These are phyloP conservation scores for Metschnikowia santaceciliae DNA, from an alignment of 805 yeast genomes.

Conservation along the genomic window DNA sequence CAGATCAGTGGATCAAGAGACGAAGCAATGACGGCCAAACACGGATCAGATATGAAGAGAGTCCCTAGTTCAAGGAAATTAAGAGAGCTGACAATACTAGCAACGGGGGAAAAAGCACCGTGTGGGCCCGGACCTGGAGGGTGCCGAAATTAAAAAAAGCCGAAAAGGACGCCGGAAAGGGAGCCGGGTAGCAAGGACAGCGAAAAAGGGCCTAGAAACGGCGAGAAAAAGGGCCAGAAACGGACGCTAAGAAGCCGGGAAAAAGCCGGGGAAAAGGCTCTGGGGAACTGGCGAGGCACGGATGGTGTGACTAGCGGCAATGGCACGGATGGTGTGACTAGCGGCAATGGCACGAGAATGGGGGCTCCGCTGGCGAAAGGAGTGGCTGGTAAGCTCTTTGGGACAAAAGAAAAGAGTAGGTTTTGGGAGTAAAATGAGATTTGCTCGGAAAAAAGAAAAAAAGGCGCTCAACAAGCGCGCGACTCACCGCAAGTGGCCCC, in stretches of 20 bases:
- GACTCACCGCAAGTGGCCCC: constrained; percentile 1
- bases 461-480: constrained; percentile 1
- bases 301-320: neutral
- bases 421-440: constrained; percentile 1
- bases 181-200: neutral
- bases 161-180: neutral
- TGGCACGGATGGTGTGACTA: neutral
- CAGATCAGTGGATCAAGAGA: too few species aligned
- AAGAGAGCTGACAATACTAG: constrained; percentile 1
- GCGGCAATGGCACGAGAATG: neutral
- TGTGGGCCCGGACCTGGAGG: neutral
- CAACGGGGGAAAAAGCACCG: neutral
- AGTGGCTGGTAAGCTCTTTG: constrained; percentile 2
- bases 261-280: neutral
- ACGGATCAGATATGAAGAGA: neutral
- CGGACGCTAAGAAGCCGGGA: neutral
- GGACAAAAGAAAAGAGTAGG: constrained; percentile 5
- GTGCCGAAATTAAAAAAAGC: neutral
- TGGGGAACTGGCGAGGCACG: neutral
- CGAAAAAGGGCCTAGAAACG: neutral
- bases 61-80: neutral
- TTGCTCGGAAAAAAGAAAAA: constrained; percentile 3
- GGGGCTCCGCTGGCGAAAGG: constrained; percentile 4
- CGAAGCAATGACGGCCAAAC: too few species aligned
- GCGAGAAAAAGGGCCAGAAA: neutral